Conservation (phyloP, 176 grass and related monocot genomes). For the Phoenix roebelenii region DNA sequence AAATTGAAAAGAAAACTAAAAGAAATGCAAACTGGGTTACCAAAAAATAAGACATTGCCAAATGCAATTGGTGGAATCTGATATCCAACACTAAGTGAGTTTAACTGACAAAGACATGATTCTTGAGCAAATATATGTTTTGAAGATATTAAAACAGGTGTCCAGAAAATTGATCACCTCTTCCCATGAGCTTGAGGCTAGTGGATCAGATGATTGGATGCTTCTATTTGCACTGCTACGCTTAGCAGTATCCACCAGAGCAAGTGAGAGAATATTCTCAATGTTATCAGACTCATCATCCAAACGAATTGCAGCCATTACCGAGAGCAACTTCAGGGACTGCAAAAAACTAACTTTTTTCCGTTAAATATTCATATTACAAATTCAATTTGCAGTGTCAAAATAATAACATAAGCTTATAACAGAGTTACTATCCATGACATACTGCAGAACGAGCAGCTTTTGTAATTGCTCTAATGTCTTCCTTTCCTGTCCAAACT, state of each 20-base stretch:
- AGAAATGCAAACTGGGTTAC: no score
- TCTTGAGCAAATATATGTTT: no score
- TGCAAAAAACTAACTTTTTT: slow-evolving; percentile 15
- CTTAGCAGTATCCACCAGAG: slow-evolving; percentile 44
- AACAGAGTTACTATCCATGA: slow-evolving; percentile 12
- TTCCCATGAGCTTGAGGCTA: slow-evolving; percentile 92
- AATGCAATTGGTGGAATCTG: no score
- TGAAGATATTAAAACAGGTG: slow-evolving; percentile 8
- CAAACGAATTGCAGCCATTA: slow-evolving; percentile 83
- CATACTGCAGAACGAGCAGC: slow-evolving; percentile 78
- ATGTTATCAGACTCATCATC: slow-evolving; percentile 76
- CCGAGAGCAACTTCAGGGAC: slow-evolving; percentile 98
- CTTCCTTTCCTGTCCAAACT: slow-evolving; percentile 97
- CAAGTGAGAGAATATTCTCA: slow-evolving; percentile 65
- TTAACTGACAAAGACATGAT: no score
- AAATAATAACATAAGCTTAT: no score
- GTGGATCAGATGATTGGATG: slow-evolving; percentile 66
- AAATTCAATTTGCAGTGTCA: no score
- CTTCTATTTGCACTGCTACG: slow-evolving; percentile 55
- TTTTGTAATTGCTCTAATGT: slow-evolving; percentile 98
- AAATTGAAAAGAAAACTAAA: no score
- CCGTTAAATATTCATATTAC: no score
- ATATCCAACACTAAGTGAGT: no score
- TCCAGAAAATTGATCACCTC: slow-evolving; percentile 35
- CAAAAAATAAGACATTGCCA: no score